These are phyloP conservation scores for Kodamaea sp. DNA, from an alignment of 1,139 yeast species.

Conservation along the genomic window DNA sequence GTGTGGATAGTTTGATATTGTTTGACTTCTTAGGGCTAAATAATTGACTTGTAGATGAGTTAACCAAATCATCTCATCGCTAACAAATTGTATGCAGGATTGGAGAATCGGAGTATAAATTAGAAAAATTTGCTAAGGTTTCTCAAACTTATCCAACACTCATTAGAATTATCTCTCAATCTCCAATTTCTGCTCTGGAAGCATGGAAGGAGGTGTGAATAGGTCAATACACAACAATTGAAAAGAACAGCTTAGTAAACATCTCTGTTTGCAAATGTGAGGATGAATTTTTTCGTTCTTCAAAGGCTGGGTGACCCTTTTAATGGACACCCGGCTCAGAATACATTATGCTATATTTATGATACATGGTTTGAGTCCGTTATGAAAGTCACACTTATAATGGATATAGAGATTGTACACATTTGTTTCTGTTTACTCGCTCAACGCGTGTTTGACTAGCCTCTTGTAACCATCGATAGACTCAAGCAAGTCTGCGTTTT, in stretches of 20 bases:
- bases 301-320: conserved; percentile 4
- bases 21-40: too few species aligned
- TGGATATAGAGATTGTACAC: conserved; percentile 61
- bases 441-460: conserved; percentile 34
- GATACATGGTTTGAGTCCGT: conserved; percentile 61
- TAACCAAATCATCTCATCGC: not conserved
- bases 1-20: too few species aligned
- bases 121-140: not conserved
- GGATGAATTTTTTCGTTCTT: conserved; percentile 2
- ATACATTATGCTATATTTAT: conserved; percentile 35
- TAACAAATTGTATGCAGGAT: not conserved
- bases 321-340: conserved; percentile 17
- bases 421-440: conserved; percentile 17
- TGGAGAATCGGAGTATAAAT: not conserved
- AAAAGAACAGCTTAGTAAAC: too few species aligned
- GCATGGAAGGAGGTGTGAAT: too few species aligned
- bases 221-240: too few species aligned
- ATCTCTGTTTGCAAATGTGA: conserved; percentile 14
- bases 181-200: too few species aligned
- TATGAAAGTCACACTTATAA: conserved; percentile 35
- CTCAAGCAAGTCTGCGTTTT: conserved; percentile 47
- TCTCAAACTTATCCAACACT: too few species aligned
- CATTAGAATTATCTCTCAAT: too few species aligned
- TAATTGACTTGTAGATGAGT: too few species aligned
- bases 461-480: conserved; percentile 60